A percentile compares a stretch with the other conserved stretches of the same genome.
These are phyloP conservation scores for Lichtheimia ornata DNA, from an alignment of 371 early-diverging fungal genomes.

Conservation along the genomic window DNA sequence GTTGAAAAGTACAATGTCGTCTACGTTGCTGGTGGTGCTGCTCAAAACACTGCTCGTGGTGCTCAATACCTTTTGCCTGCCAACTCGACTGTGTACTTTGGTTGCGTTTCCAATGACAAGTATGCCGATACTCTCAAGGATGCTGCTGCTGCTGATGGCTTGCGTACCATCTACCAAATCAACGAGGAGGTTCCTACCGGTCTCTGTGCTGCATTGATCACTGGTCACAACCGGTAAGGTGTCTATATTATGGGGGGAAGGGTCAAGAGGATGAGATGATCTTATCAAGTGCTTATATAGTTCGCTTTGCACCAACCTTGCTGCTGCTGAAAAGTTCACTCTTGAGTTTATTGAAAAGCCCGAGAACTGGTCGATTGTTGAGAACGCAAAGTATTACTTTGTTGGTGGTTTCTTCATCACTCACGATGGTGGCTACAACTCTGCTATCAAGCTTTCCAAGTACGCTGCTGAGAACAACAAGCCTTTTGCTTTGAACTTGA, in stretches of 20 bases:
- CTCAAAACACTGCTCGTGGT: constrained; percentile 93
- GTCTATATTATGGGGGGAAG: no score
- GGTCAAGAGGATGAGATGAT: constrained; percentile 10
- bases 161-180: constrained; percentile 81
- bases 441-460: constrained; percentile 82
- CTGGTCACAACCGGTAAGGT: constrained; percentile 78
- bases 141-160: constrained; percentile 85
- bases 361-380: constrained; percentile 85
- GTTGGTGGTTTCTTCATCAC: constrained; percentile 93
- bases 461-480: constrained; percentile 78
- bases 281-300: constrained; percentile 26
- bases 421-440: constrained; percentile 64
- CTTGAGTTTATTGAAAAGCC: constrained; percentile 71
- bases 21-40: constrained; percentile 95
- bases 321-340: constrained; percentile 90
- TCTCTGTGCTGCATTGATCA: constrained; percentile 92
- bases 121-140: constrained; percentile 71
- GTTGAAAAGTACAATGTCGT: constrained; percentile 68
- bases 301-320: constrained; percentile 90
- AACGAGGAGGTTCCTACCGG: constrained; percentile 82
- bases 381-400: constrained; percentile 88
- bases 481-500: constrained; percentile 88
- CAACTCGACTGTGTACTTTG: constrained; percentile 87
- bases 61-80: constrained; percentile 88
- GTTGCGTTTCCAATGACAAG: constrained; percentile 87